Percentiles rank a stretch among this genome's conserved stretches.
Evolutionary conservation across 2,329 filamentous ascomycete species (phyloP).

Genomic region (Sclerotiophoma versabilis): DNA sequence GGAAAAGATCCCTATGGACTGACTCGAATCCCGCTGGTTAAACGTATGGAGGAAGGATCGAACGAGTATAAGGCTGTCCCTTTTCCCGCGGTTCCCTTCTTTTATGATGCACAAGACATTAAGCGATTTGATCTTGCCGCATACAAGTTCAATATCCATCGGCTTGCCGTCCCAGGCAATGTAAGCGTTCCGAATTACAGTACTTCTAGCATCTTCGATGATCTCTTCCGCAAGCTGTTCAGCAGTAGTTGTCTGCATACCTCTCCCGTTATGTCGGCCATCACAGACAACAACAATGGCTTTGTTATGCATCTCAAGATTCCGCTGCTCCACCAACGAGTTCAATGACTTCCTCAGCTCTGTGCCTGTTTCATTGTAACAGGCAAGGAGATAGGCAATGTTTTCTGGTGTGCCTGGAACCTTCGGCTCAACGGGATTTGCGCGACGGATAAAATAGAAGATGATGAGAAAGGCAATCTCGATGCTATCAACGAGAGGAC

Average conservation of each 20-base stretch:
- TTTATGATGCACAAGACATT: slow-evolving; percentile 60
- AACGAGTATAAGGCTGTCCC: slow-evolving; percentile 58
- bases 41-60: slow-evolving; percentile 60
- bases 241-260: slow-evolving; percentile 59
- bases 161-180: slow-evolving; percentile 54
- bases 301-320: slow-evolving; percentile 52
- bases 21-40: slow-evolving; percentile 52
- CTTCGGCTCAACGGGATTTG: background rate
- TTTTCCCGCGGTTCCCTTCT: slow-evolving; percentile 59
- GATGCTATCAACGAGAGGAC: background rate
- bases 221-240: slow-evolving; percentile 59
- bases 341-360: slow-evolving; percentile 56
- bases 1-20: slow-evolving; percentile 11
- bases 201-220: slow-evolving; percentile 48
- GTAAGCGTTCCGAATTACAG: slow-evolving; percentile 37
- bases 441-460: background rate
- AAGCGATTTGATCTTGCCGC: slow-evolving; percentile 55
- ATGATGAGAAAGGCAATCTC: background rate
- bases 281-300: slow-evolving; percentile 59
- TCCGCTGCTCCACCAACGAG: slow-evolving; percentile 55
- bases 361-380: slow-evolving; percentile 58
- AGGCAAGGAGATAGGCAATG: slow-evolving; percentile 57
- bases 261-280: slow-evolving; percentile 56
- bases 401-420: slow-evolving; percentile 48
- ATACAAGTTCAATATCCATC: slow-evolving; percentile 42